These are phyloP conservation scores for Pyricularia pennisetigena DNA, from an alignment of 2,329 filamentous ascomycete species.

Conservation along the genomic window DNA sequence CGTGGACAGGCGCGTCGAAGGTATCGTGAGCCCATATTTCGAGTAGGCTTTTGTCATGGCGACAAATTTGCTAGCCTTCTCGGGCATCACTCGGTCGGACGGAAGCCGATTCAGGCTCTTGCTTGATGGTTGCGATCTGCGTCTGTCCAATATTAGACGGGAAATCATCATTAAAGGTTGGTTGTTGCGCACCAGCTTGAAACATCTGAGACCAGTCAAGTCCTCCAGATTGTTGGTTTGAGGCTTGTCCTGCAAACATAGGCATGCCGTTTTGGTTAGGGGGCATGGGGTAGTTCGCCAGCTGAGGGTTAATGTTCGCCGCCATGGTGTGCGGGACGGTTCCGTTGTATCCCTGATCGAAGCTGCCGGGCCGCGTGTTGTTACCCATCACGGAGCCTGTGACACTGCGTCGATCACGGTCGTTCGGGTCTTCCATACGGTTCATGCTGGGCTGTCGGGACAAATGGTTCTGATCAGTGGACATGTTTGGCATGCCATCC, in stretches of 20 bases:
- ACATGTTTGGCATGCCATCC: conserved; percentile 49
- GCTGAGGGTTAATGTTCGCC: conserved; percentile 50
- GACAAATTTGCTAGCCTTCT: conserved; percentile 20
- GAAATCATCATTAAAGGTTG: conserved; percentile 53
- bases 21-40: conserved; percentile 36
- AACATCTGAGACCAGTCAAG: conserved; percentile 75
- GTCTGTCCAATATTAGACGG: conserved; percentile 57
- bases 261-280: conserved; percentile 54
- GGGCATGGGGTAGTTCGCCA: conserved; percentile 55
- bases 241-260: conserved; percentile 50
- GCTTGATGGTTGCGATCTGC: conserved; percentile 56
- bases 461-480: conserved; percentile 51
- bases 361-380: conserved; percentile 28
- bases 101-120: conserved; percentile 48
- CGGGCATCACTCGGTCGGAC: conserved; percentile 36
- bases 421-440: conserved; percentile 43
- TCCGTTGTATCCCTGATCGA: conserved; percentile 45
- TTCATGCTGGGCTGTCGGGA: conserved; percentile 52
- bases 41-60: conserved; percentile 32
- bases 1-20: conserved; percentile 17
- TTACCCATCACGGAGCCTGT: conserved; percentile 39
- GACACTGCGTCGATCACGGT: conserved; percentile 49
- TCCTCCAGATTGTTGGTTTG: conserved; percentile 47
- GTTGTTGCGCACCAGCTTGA: conserved; percentile 59
- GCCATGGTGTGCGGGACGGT: conserved; percentile 53